A percentile compares a stretch with the other conserved stretches of the same genome.
phyloP scores from a whole-genome alignment of 2,329 filamentous ascomycete genomes.

The Colletotrichum eremochloae region DNA sequence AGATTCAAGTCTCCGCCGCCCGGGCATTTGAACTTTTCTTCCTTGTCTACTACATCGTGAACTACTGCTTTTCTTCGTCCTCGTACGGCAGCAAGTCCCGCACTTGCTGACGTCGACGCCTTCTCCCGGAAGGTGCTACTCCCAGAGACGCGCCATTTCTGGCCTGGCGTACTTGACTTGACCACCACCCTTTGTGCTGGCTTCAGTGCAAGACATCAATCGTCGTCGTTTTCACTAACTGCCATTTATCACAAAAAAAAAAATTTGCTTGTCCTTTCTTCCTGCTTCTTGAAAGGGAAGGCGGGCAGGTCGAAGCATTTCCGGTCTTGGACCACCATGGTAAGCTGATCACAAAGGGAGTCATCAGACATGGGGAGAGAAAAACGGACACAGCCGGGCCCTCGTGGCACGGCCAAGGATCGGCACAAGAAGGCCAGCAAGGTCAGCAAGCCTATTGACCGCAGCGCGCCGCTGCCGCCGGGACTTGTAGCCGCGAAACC shows the following conservation, averaged over 20 bases:
- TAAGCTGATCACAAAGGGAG: conserved; percentile 34
- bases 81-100: conserved; percentile 28
- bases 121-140: conserved; percentile 22
- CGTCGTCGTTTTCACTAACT: conserved; percentile 31
- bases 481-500: conserved; percentile 55
- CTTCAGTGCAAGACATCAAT: conserved; percentile 5
- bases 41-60: conserved; percentile 24
- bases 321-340: conserved; percentile 35
- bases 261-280: neutral
- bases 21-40: conserved; percentile 27
- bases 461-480: conserved; percentile 50
- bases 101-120: conserved; percentile 29
- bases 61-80: conserved; percentile 24
- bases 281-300: neutral
- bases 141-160: conserved; percentile 18
- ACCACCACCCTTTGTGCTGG: conserved; percentile 12
- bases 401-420: conserved; percentile 41
- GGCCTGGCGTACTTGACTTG: conserved; percentile 35
- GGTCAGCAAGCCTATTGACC: conserved; percentile 44
- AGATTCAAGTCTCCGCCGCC: conserved; percentile 23
- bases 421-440: conserved; percentile 35
- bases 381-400: conserved; percentile 38
- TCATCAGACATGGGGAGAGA: conserved; percentile 43
- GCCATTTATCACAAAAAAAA: neutral
- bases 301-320: conserved; percentile 11